Evolutionary conservation across 768 basidiomycete species (phyloP).

Genomic region (Termitomyces titanicus): DNA sequence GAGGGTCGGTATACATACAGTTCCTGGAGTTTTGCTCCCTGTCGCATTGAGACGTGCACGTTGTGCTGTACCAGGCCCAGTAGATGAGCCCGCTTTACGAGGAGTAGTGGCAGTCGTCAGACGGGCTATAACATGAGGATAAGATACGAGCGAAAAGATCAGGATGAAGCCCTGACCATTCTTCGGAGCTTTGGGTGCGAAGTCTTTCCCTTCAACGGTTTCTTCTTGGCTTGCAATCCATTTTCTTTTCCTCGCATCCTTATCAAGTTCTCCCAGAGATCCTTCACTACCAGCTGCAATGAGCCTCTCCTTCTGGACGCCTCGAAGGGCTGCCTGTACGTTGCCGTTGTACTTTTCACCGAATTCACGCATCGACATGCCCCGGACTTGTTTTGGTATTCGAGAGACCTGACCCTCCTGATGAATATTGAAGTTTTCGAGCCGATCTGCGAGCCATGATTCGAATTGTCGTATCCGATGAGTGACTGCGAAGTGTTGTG

Average conservation of each 20-base stretch:
- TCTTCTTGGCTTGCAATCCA: slow-evolving; percentile 67
- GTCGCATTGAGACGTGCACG: slow-evolving; percentile 37
- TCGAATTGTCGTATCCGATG: slow-evolving; percentile 74
- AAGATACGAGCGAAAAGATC: neutral
- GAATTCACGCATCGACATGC: slow-evolving; percentile 74
- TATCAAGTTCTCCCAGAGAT: slow-evolving; percentile 55
- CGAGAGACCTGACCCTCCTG: slow-evolving; percentile 72
- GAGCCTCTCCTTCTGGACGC: slow-evolving; percentile 62
- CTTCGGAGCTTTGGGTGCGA: slow-evolving; percentile 46
- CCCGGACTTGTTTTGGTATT: slow-evolving; percentile 71
- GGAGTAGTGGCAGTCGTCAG: slow-evolving; percentile 43
- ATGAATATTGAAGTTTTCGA: slow-evolving; percentile 71
- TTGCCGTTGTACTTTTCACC: slow-evolving; percentile 76
- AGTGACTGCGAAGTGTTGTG: slow-evolving; percentile 43
- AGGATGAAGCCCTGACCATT: slow-evolving; percentile 41
- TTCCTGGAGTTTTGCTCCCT: slow-evolving; percentile 40
- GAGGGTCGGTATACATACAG: slow-evolving; percentile 22
- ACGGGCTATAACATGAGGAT: slow-evolving; percentile 33
- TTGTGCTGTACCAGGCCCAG: slow-evolving; percentile 51
- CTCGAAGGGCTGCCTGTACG: slow-evolving; percentile 66
- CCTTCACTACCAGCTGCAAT: slow-evolving; percentile 46
- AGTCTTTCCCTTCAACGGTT: slow-evolving; percentile 31
- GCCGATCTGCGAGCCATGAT: slow-evolving; percentile 68
- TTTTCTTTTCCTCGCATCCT: slow-evolving; percentile 70
- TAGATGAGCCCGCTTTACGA: slow-evolving; percentile 49